Evolutionary conservation across 345 rosid genomes (phyloP).

Genomic region (Bretschneidera sinensis): DNA sequence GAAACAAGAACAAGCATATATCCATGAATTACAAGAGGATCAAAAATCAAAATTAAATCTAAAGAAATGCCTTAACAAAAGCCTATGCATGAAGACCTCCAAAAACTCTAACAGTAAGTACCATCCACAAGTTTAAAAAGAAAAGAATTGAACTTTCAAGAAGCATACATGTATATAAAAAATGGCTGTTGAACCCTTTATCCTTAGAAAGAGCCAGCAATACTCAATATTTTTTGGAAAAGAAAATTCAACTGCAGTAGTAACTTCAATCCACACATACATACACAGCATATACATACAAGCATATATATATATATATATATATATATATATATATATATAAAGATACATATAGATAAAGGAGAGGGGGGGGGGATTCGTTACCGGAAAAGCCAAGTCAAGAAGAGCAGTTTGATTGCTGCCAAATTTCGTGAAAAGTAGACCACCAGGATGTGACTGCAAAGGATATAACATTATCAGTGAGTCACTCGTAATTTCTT

Average conservation of each 20-base stretch:
- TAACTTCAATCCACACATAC: no score
- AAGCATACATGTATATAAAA: no score
- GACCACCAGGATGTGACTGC: conserved; percentile 91
- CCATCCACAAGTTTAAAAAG: neutral
- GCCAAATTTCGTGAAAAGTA: conserved; percentile 79
- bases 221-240: no score
- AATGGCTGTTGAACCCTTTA: neutral
- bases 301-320: no score
- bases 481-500: neutral
- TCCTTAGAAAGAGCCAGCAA: neutral
- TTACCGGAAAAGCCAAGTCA: conserved; percentile 85
- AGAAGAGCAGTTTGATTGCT: conserved; percentile 84
- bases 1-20: neutral
- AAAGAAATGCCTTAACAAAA: neutral
- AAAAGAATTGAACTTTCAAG: neutral
- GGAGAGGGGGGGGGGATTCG: neutral
- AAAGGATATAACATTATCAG: conserved; percentile 20
- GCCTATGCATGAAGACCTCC: neutral
- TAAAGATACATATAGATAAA: no score
- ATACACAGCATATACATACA: no score
- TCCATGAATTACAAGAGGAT: neutral
- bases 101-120: neutral
- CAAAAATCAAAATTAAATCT: no score
- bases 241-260: no score
- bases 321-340: no score